These are phyloP conservation scores for Cystobasidium ongulense DNA, from an alignment of 768 basidiomycete genomes.

Conservation along the genomic window DNA sequence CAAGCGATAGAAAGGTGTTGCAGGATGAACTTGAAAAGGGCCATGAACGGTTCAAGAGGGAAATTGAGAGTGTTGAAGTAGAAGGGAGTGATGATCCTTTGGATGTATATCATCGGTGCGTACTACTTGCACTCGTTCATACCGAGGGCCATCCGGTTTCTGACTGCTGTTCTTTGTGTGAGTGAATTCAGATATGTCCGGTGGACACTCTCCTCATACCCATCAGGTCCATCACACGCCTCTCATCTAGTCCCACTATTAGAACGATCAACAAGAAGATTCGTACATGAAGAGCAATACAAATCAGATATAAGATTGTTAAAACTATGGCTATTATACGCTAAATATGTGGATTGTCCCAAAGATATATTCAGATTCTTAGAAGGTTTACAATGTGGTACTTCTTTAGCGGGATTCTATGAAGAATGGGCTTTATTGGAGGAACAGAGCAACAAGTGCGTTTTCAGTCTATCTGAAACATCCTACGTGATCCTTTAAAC, in stretches of 20 bases:
- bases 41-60: slow-evolving; percentile 44
- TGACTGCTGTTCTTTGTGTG: no score
- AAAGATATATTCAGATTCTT: slow-evolving; percentile 76
- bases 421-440: slow-evolving; percentile 80
- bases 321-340: slow-evolving; percentile 82
- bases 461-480: slow-evolving; percentile 35
- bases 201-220: slow-evolving; percentile 81
- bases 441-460: slow-evolving; percentile 69
- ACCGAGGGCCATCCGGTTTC: background rate
- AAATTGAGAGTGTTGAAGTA: slow-evolving; percentile 46
- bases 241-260: slow-evolving; percentile 60
- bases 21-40: slow-evolving; percentile 49
- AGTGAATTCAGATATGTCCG: slow-evolving; percentile 59
- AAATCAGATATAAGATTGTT: slow-evolving; percentile 75
- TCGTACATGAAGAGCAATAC: slow-evolving; percentile 74
- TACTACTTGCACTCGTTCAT: slow-evolving; percentile 42
- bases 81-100: slow-evolving; percentile 62
- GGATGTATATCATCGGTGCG: slow-evolving; percentile 71
- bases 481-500: background rate
- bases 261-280: slow-evolving; percentile 71
- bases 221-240: slow-evolving; percentile 52
- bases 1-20: slow-evolving; percentile 57
- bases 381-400: slow-evolving; percentile 81
- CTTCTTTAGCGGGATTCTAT: slow-evolving; percentile 68
- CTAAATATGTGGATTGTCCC: slow-evolving; percentile 65